Conservation (phyloP, 345 rosid genomes). For the Sonneratia alba region DNA sequence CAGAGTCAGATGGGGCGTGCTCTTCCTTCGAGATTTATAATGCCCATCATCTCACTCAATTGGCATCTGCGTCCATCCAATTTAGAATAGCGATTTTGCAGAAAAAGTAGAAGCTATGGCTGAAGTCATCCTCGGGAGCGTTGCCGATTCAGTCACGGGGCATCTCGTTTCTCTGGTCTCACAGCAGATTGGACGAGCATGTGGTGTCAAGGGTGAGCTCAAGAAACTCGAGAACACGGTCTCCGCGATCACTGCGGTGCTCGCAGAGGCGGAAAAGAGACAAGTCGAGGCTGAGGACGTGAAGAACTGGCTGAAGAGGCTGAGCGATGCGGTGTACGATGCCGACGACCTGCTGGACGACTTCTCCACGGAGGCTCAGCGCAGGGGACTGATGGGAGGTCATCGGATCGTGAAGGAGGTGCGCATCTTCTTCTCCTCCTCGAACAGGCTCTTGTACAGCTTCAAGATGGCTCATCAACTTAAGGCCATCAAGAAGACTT, state of each 20-base stretch:
- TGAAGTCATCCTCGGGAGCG: too few relatives aligned
- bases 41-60: too few relatives aligned
- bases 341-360: constrained; percentile 29
- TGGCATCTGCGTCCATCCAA: too few relatives aligned
- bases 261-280: constrained; percentile 15
- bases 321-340: constrained; percentile 14
- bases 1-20: too few relatives aligned
- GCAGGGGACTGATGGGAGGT: background rate
- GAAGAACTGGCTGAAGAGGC: too few relatives aligned
- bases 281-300: background rate
- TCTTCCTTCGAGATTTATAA: too few relatives aligned
- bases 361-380: constrained; percentile 8
- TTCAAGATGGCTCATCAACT: constrained; percentile 1
- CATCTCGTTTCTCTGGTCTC: too few relatives aligned
- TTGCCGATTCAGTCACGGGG: too few relatives aligned
- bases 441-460: background rate
- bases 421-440: constrained; percentile 10
- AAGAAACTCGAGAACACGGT: background rate
- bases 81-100: too few relatives aligned
- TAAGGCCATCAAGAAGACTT: background rate
- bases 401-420: background rate
- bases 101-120: too few relatives aligned
- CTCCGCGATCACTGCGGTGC: constrained; percentile 5
- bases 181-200: too few relatives aligned
- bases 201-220: constrained; percentile 9